Conservation (phyloP, 2,329 filamentous ascomycete species). For the Drechslerella stenobrocha region DNA sequence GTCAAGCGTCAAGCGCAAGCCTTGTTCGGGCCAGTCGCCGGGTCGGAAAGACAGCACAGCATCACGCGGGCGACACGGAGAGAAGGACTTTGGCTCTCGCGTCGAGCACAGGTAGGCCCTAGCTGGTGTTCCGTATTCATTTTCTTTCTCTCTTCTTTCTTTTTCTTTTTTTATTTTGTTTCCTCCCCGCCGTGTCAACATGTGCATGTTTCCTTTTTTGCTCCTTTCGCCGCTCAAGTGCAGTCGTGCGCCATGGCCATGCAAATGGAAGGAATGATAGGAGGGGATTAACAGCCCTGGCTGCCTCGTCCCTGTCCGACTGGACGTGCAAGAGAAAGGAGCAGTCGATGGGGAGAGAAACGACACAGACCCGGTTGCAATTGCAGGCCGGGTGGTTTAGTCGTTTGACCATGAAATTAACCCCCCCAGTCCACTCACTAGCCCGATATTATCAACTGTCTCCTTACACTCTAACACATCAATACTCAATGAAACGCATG, state of each 20-base stretch:
- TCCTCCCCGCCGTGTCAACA: constrained; percentile 3
- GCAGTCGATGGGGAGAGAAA: constrained; percentile 10
- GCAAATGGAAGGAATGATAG: constrained; percentile 23
- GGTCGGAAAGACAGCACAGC: constrained; percentile 40
- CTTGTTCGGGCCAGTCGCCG: constrained; percentile 43
- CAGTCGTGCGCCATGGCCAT: not conserved
- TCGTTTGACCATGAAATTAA: constrained; percentile 36
- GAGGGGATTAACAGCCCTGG: constrained; percentile 44
- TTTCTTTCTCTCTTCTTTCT: too few species aligned
- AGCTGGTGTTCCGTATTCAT: too few species aligned
- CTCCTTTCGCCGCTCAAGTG: not conserved
- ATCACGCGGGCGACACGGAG: constrained; percentile 41
- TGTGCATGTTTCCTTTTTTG: constrained; percentile 3
- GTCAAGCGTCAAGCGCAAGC: not conserved
- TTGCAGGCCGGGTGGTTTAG: constrained; percentile 33
- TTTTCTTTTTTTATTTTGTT: constrained; percentile 41
- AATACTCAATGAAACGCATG: not conserved
- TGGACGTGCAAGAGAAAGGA: constrained; percentile 10
- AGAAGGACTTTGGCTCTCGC: too few species aligned
- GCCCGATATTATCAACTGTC: not conserved
- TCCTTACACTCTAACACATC: not conserved
- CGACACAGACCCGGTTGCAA: constrained; percentile 34
- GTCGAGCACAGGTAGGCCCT: too few species aligned
- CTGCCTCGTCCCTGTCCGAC: constrained; percentile 36
- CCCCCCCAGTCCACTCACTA: constrained; percentile 9